These are phyloP conservation scores for Trametes maxima DNA, from an alignment of 768 basidiomycete species.

Conservation along the genomic window DNA sequence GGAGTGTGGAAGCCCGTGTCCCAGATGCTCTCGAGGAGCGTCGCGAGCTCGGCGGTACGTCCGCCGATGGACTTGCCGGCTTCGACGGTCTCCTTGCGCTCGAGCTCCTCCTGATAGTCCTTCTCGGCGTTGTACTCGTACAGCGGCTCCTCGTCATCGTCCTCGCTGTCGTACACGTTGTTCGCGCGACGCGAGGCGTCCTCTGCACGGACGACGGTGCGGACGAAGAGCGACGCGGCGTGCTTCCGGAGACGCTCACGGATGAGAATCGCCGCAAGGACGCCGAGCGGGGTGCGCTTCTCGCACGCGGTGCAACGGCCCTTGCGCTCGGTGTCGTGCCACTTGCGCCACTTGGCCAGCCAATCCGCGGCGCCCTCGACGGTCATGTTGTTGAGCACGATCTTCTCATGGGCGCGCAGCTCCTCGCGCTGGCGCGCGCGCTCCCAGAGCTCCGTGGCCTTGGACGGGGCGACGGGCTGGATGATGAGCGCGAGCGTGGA, in stretches of 20 bases:
- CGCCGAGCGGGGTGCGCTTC: slow-evolving; percentile 42
- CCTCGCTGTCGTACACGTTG: slow-evolving; percentile 14
- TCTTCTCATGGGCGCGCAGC: slow-evolving; percentile 50
- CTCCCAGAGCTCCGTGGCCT: slow-evolving; percentile 50
- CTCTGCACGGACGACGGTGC: slow-evolving; percentile 37
- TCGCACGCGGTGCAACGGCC: slow-evolving; percentile 30
- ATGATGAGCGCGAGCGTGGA: slow-evolving; percentile 61
- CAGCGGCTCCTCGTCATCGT: slow-evolving; percentile 18
- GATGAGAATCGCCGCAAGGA: slow-evolving; percentile 53
- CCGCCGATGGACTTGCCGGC: slow-evolving; percentile 70
- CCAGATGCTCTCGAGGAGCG: slow-evolving; percentile 59
- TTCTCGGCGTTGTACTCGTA: slow-evolving; percentile 34
- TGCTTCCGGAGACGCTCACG: slow-evolving; percentile 55
- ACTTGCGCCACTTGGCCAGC: slow-evolving; percentile 36
- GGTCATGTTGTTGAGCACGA: slow-evolving; percentile 54
- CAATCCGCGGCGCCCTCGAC: slow-evolving; percentile 55
- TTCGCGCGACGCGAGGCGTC: slow-evolving; percentile 7
- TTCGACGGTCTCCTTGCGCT: slow-evolving; percentile 52
- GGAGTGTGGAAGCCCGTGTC: slow-evolving; percentile 39
- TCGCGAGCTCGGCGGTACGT: slow-evolving; percentile 52
- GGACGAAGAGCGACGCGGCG: slow-evolving; percentile 57
- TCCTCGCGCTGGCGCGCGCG: slow-evolving; percentile 36
- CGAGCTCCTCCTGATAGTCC: slow-evolving; percentile 38
- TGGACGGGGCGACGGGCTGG: slow-evolving; percentile 44
- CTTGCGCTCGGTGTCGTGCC: slow-evolving; percentile 33